Percentiles rank a stretch among this genome's conserved stretches.
These are phyloP conservation scores for Didymella pinodella DNA, from an alignment of 2,329 filamentous ascomycete genomes.

Conservation along the genomic window DNA sequence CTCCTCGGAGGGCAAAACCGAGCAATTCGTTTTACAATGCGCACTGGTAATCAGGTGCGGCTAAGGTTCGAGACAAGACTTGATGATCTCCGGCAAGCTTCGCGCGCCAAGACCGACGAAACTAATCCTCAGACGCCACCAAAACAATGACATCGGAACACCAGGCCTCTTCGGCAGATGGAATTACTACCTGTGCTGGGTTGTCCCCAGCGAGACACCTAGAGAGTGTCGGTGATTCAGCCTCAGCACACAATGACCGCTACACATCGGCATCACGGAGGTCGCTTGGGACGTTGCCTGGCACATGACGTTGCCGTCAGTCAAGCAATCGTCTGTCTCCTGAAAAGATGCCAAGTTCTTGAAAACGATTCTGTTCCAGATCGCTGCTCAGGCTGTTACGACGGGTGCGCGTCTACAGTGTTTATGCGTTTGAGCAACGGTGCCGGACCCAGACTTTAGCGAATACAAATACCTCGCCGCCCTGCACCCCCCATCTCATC, in stretches of 20 bases:
- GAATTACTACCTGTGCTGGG: slow-evolving; percentile 10
- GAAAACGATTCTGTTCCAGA: slow-evolving; percentile 22
- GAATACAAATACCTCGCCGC: slow-evolving; percentile 36
- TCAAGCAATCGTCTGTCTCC: slow-evolving; percentile 29
- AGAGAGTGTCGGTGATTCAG: slow-evolving; percentile 15
- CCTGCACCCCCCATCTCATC: slow-evolving; percentile 23
- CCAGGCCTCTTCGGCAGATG: slow-evolving; percentile 33
- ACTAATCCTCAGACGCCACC: slow-evolving; percentile 42
- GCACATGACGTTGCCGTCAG: slow-evolving; percentile 24
- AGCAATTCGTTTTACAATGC: slow-evolving; percentile 1
- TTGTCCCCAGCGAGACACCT: slow-evolving; percentile 21
- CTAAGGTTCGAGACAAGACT: slow-evolving; percentile 31
- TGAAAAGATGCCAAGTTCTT: slow-evolving; percentile 30
- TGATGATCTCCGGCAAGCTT: slow-evolving; percentile 36
- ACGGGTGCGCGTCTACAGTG: slow-evolving; percentile 10
- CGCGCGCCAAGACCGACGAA: slow-evolving; percentile 42
- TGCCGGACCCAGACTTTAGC: neutral
- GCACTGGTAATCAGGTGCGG: slow-evolving; percentile 13
- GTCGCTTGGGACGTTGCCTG: slow-evolving; percentile 11
- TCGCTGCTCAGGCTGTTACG: slow-evolving; percentile 9
- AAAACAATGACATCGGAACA: slow-evolving; percentile 40
- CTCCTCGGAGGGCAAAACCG: neutral
- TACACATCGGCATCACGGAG: slow-evolving; percentile 10
- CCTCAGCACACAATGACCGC: slow-evolving; percentile 16
- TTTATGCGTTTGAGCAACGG: slow-evolving; percentile 19